phyloP scores from a whole-genome alignment of 2,329 filamentous ascomycete genomes.

The Aureobasidium sp. region DNA sequence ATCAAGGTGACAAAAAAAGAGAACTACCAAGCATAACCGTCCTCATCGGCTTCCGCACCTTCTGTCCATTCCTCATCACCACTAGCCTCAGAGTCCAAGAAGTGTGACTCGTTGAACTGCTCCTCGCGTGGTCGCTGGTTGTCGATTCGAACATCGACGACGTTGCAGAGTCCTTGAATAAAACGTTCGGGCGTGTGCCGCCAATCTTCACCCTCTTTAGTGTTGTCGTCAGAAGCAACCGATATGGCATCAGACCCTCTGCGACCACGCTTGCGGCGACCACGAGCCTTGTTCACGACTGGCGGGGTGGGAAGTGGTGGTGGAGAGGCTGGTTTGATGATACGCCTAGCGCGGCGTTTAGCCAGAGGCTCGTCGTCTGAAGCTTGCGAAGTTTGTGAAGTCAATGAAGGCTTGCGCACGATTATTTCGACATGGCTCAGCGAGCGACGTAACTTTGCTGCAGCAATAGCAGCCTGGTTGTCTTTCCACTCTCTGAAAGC shows the following conservation, averaged over 20 bases:
- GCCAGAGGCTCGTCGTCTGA: conserved; percentile 9
- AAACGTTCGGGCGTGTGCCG: conserved; percentile 28
- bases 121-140: conserved; percentile 66
- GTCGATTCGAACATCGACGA: conserved; percentile 66
- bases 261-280: conserved; percentile 18
- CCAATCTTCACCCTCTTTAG: conserved; percentile 31
- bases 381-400: background rate
- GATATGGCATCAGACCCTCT: conserved; percentile 15
- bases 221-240: conserved; percentile 26
- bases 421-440: conserved; percentile 22
- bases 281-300: conserved; percentile 6
- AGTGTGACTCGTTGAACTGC: conserved; percentile 65
- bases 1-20: background rate
- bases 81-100: conserved; percentile 56
- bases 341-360: conserved; percentile 26
- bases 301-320: background rate
- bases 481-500: conserved; percentile 37
- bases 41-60: conserved; percentile 41
- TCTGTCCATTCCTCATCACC: conserved; percentile 53
- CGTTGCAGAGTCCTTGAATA: conserved; percentile 62
- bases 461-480: conserved; percentile 13
- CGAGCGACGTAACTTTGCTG: background rate
- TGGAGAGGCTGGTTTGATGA: conserved; percentile 17
- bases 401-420: conserved; percentile 19
- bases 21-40: conserved; percentile 31